A percentile compares a stretch with the other conserved stretches of the same genome.
These are phyloP conservation scores for Debaryomycetaceae sp. DNA, from an alignment of 1,139 yeast genomes.

Conservation along the genomic window DNA sequence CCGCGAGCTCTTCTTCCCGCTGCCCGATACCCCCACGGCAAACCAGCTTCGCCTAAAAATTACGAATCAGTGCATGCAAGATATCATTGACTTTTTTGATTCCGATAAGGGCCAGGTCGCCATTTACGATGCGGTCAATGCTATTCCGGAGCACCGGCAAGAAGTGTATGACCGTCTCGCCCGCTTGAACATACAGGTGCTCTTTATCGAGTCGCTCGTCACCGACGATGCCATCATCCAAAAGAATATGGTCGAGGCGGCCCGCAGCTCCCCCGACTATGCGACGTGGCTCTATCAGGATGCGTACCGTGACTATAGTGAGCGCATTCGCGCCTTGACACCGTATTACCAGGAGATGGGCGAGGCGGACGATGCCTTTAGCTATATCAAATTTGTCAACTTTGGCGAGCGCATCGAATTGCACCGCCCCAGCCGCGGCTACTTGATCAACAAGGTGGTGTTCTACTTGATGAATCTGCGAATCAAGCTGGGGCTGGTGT, in stretches of 20 bases:
- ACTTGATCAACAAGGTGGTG: constrained; percentile 78
- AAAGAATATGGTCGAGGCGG: constrained; percentile 70
- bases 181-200: constrained; percentile 54
- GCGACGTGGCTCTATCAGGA: constrained; percentile 54
- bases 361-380: constrained; percentile 38
- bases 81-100: constrained; percentile 60
- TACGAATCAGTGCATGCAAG: constrained; percentile 55
- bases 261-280: constrained; percentile 84
- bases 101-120: constrained; percentile 85
- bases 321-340: constrained; percentile 39
- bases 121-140: constrained; percentile 92
- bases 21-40: constrained; percentile 45
- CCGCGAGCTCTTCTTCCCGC: constrained; percentile 59
- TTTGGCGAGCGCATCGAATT: constrained; percentile 83
- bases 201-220: constrained; percentile 82
- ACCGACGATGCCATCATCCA: constrained; percentile 62
- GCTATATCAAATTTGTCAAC: constrained; percentile 75
- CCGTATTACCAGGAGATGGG: constrained; percentile 45
- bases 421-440: constrained; percentile 76
- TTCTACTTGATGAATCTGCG: constrained; percentile 83
- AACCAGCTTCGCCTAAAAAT: constrained; percentile 47
- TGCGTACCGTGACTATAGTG: constrained; percentile 52
- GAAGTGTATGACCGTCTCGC: constrained; percentile 45
- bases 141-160: constrained; percentile 56
- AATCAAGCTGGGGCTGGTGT: constrained; percentile 76